Conservation (phyloP, 2,329 filamentous ascomycete genomes). For the Trichoderma atroviride region DNA sequence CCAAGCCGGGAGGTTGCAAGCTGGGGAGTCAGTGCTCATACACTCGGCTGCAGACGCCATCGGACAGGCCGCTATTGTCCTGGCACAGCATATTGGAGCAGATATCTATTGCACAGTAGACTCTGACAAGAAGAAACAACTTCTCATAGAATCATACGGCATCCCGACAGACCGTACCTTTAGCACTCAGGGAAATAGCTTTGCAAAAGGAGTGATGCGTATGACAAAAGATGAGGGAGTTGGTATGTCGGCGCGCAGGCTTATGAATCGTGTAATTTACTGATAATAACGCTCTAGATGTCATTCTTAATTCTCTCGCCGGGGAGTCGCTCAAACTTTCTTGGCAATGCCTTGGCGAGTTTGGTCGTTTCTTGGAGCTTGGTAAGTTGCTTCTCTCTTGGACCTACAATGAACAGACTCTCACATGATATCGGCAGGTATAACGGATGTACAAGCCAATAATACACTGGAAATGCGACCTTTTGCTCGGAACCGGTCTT, state of each 20-base stretch:
- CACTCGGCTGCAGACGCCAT: conserved; percentile 38
- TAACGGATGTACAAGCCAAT: too few species aligned
- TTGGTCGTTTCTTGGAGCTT: neutral
- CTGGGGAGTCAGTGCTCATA: conserved; percentile 39
- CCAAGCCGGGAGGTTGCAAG: conserved; percentile 32
- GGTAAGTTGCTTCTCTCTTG: neutral
- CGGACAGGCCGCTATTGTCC: conserved; percentile 36
- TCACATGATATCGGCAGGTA: neutral
- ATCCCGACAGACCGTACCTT: neutral
- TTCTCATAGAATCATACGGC: too few species aligned
- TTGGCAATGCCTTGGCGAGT: neutral
- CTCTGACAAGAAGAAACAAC: too few species aligned
- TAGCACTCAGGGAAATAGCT: neutral
- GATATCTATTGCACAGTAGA: conserved; percentile 18
- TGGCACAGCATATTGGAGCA: conserved; percentile 32
- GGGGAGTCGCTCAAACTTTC: neutral
- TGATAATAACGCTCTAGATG: too few species aligned
- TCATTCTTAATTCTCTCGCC: neutral
- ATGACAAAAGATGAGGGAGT: neutral
- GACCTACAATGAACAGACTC: neutral
- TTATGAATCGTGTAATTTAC: too few species aligned
- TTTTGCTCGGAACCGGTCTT: neutral
- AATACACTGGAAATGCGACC: too few species aligned
- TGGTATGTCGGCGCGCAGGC: neutral
- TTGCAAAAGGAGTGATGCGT: neutral